These are phyloP conservation scores for Carallia brachiata DNA, from an alignment of 345 rosid species.

Conservation along the genomic window DNA sequence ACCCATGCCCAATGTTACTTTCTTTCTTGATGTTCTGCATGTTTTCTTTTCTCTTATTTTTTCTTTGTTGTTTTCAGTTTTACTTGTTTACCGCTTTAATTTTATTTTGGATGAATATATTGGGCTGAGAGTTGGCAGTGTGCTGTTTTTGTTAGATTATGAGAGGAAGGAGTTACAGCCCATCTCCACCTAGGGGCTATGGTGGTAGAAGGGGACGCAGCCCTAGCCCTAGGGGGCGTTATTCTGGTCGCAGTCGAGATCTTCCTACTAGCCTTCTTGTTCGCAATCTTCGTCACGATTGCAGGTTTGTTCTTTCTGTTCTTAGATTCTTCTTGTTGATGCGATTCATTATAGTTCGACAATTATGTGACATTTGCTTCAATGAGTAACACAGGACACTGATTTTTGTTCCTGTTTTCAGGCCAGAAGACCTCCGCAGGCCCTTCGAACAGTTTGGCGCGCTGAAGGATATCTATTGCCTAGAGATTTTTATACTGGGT, in stretches of 20 bases:
- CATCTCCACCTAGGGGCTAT: slow-evolving; percentile 75
- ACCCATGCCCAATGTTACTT: no score
- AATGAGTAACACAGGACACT: neutral
- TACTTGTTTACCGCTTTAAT: neutral
- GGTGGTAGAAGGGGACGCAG: slow-evolving; percentile 59
- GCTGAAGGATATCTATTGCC: slow-evolving; percentile 91
- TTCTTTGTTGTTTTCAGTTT: neutral
- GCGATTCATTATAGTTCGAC: no score
- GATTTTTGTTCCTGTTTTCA: slow-evolving; percentile 26
- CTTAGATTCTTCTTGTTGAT: neutral
- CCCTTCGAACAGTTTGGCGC: slow-evolving; percentile 86
- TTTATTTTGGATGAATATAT: neutral
- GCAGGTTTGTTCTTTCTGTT: slow-evolving; percentile 46
- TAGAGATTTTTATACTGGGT: slow-evolving; percentile 93
- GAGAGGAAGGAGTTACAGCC: slow-evolving; percentile 95
- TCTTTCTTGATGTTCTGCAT: neutral
- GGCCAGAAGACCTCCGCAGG: slow-evolving; percentile 80
- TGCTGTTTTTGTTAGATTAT: slow-evolving; percentile 11
- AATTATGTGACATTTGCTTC: neutral
- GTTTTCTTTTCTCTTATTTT: neutral
- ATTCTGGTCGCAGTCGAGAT: slow-evolving; percentile 53
- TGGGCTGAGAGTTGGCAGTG: neutral
- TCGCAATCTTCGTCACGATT: slow-evolving; percentile 78
- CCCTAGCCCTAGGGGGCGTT: slow-evolving; percentile 65
- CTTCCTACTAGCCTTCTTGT: slow-evolving; percentile 86